These are phyloP conservation scores for Polysphondylium violaceum DNA, from an alignment of 78 protist species.

Conservation along the genomic window DNA sequence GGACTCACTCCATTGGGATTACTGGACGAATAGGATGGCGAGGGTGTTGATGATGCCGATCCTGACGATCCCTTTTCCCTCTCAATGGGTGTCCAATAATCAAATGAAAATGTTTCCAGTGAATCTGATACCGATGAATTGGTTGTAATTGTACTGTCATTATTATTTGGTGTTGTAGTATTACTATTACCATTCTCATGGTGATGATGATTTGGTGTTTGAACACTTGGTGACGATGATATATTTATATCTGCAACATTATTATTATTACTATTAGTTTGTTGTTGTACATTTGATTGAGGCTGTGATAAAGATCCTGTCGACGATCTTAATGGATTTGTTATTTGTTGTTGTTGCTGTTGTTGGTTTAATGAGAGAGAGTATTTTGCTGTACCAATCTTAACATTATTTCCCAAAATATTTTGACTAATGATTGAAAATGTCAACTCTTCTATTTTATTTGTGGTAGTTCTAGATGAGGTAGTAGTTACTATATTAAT, in stretches of 20 bases:
- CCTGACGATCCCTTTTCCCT: not conserved
- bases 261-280: not conserved
- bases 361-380: not conserved
- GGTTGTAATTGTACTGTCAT: not conserved
- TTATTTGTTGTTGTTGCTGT: not conserved
- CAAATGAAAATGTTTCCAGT: slow-evolving; percentile 26
- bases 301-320: not conserved
- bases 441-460: slow-evolving; percentile 14
- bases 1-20: not conserved
- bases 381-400: slow-evolving; percentile 45
- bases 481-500: not conserved
- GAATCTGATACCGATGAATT: not conserved
- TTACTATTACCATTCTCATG: too few relatives aligned
- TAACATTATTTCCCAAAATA: slow-evolving; percentile 59
- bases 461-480: slow-evolving; percentile 24
- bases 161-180: too few relatives aligned
- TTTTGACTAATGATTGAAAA: slow-evolving; percentile 55
- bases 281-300: too few relatives aligned
- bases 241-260: not conserved
- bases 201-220: too few relatives aligned
- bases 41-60: too few relatives aligned
- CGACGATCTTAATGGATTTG: slow-evolving; percentile 5
- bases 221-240: not conserved
- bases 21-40: not conserved
- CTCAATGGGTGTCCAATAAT: slow-evolving; percentile 33